phyloP scores from a whole-genome alignment of 805 yeast genomes.

The Lipomyces chichibuensis region DNA sequence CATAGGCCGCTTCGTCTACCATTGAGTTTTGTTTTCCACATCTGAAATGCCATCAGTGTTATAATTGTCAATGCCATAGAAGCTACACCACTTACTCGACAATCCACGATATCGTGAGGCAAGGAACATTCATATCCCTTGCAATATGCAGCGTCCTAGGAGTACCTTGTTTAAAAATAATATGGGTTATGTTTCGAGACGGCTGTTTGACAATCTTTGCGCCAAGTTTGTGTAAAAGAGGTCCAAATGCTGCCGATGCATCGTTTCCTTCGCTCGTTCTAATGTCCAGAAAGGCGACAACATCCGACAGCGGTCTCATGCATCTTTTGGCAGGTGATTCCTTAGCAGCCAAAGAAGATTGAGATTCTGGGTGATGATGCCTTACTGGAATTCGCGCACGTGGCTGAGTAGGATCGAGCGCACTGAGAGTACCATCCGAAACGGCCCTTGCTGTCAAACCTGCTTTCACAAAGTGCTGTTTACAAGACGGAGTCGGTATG shows the following conservation, averaged over 20 bases:
- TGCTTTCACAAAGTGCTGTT: not conserved
- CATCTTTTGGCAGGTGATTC: not conserved
- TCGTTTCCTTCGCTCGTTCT: conserved; percentile 31
- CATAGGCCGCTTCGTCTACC: conserved; percentile 22
- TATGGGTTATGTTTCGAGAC: conserved; percentile 30
- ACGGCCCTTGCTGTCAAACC: not conserved
- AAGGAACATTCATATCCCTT: conserved; percentile 7
- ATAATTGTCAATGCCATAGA: conserved; percentile 1
- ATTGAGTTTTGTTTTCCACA: conserved; percentile 15
- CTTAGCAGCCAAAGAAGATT: not conserved
- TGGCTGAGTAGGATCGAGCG: not conserved
- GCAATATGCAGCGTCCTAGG: conserved; percentile 29
- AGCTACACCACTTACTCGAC: conserved; percentile 26
- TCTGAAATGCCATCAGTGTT: conserved; percentile 8
- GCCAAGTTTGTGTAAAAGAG: conserved; percentile 29
- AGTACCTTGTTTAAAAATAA: conserved; percentile 35
- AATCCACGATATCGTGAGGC: conserved; percentile 34
- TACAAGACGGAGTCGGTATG: not conserved
- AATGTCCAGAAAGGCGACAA: conserved; percentile 32
- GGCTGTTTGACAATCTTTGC: conserved; percentile 26
- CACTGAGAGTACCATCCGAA: not conserved
- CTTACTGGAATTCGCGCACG: not conserved
- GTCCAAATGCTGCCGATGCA: conserved; percentile 31
- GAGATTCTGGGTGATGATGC: not conserved
- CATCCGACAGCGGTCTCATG: conserved; percentile 17